A percentile compares a stretch with the other conserved stretches of the same genome.
phyloP scores from a whole-genome alignment of 345 rosid genomes.

The Noccaea bulbosa region DNA sequence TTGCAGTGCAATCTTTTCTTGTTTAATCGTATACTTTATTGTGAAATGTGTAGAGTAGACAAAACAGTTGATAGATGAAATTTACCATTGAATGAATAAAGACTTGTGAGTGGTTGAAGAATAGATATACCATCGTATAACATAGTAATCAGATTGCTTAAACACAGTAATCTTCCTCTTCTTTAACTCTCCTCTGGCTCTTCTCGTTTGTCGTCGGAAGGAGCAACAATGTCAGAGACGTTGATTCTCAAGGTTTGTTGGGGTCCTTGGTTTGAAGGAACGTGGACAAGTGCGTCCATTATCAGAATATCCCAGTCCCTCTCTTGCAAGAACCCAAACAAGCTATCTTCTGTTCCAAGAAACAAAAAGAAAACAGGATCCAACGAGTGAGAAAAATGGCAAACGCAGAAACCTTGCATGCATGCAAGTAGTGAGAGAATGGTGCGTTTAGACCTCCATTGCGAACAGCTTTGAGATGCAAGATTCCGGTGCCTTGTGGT shows the following conservation, averaged over 20 bases:
- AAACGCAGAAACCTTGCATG: constrained; percentile 4
- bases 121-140: no score
- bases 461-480: constrained; percentile 86
- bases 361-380: neutral
- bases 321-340: constrained; percentile 54
- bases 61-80: no score
- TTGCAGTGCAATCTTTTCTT: no score
- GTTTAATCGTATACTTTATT: no score
- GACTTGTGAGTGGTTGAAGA: no score
- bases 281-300: constrained; percentile 85
- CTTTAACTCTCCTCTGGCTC: constrained; percentile 42
- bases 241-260: constrained; percentile 64
- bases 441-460: constrained; percentile 52
- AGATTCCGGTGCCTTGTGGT: constrained; percentile 54
- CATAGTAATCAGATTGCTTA: no score
- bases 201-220: constrained; percentile 48
- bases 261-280: constrained; percentile 76
- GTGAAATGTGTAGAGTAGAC: no score
- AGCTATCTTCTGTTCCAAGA: constrained; percentile 41
- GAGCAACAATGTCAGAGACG: constrained; percentile 46
- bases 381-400: neutral
- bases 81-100: no score
- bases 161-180: constrained; percentile 21
- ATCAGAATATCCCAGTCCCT: constrained; percentile 85
- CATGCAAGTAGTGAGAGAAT: neutral